Percentiles rank a stretch among this genome's conserved stretches.
These are phyloP conservation scores for Alternaria incomplexa DNA, from an alignment of 2,329 filamentous ascomycete genomes.

Conservation along the genomic window DNA sequence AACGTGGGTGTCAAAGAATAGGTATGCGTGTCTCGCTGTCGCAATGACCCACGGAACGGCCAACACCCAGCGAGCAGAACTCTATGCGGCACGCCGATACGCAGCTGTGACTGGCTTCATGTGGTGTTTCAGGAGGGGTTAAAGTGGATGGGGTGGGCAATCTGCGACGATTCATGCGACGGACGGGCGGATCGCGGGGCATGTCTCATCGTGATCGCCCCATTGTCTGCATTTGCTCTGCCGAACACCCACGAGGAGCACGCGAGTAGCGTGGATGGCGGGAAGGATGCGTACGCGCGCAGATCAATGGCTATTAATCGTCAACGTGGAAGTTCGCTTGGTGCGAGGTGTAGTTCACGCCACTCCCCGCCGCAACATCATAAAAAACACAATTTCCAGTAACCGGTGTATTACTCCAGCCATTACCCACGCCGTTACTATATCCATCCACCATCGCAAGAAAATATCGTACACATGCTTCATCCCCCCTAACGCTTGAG, in stretches of 20 bases:
- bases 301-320: not conserved
- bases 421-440: not conserved
- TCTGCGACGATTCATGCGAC: not conserved
- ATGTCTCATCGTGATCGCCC: not conserved
- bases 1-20: too few species aligned
- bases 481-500: not conserved
- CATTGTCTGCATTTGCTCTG: not conserved
- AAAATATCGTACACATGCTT: not conserved
- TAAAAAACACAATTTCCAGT: not conserved
- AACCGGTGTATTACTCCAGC: not conserved
- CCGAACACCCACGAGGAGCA: not conserved
- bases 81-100: not conserved
- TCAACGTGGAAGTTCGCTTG: rapidly evolving
- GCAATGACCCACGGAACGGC: not conserved
- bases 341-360: not conserved
- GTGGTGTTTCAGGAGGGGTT: not conserved
- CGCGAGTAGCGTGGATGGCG: not conserved
- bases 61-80: not conserved
- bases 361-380: not conserved
- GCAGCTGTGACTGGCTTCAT: not conserved
- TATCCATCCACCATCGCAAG: not conserved
- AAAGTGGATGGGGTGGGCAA: not conserved
- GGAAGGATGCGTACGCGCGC: not conserved
- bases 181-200: not conserved
- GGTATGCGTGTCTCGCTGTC: too few species aligned